Conservation (phyloP, 2,329 filamentous ascomycete genomes). For the Exophiala xenobiotica region DNA sequence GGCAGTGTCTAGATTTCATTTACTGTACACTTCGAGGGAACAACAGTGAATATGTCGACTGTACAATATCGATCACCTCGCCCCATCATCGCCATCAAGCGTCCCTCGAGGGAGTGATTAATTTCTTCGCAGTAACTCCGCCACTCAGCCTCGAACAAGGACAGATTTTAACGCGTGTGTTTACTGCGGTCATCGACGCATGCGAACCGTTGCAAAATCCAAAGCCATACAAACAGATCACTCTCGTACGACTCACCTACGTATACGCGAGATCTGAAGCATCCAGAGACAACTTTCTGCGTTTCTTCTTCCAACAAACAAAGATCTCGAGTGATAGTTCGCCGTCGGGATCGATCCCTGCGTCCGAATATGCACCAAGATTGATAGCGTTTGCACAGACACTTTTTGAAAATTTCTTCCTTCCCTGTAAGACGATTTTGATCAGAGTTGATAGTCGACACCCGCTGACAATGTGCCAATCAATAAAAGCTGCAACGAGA, state of each 20-base stretch:
- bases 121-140: constrained; percentile 6
- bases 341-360: constrained; percentile 2
- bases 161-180: constrained; percentile 15
- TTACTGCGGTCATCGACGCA: constrained; percentile 23
- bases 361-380: constrained; percentile 7
- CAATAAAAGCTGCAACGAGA: constrained; percentile 24
- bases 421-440: constrained; percentile 21
- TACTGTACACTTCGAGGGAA: background rate
- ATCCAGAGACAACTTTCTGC: constrained; percentile 16
- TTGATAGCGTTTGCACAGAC: constrained; percentile 22
- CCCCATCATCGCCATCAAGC: background rate
- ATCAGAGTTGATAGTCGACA: constrained; percentile 3
- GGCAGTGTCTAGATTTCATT: background rate
- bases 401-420: constrained; percentile 26
- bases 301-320: constrained; percentile 16
- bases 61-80: background rate
- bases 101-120: constrained; percentile 13
- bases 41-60: background rate
- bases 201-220: constrained; percentile 28
- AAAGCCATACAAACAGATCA: constrained; percentile 28
- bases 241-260: constrained; percentile 28
- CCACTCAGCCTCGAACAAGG: constrained; percentile 18
- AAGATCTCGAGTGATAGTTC: constrained; percentile 12
- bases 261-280: constrained; percentile 24
- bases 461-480: constrained; percentile 11